Evolutionary conservation across 257 asterid species (phyloP), one percentile per base, ranked within the genome.

Genomic region (Rauvolfia tetraphylla): DNA sequence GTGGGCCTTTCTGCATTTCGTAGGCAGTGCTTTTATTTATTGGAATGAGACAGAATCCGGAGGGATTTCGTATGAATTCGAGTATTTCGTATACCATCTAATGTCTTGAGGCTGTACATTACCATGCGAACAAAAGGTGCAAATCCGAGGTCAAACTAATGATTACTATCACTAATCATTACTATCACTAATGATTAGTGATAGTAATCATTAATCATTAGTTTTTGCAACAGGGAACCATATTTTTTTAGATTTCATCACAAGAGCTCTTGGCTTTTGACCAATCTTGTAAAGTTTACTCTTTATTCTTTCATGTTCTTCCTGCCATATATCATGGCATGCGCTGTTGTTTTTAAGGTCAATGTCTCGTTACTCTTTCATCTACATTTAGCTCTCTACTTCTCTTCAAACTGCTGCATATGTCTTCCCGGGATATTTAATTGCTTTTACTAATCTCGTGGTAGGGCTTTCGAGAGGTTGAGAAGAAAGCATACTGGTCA

Each of bases 401-500:
- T 39, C n/a, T 56, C 48, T 68, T 76, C 49, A 6, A 41, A 58
- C 14, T 74, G 70, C 69, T 58, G 33, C 61, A 23, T 51, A 25
- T 59, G 58, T 25, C 54, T 57, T 54, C 70, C 53, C 13, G 0
- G 3, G 17, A 39, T 53, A 36, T 29, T 57, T 57, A 14, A 27
- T 61, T 72, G n/a, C 27, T 20, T 39, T 53, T 61, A 42, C 79
- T 44, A 62, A 75, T 71, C 80, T 83, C 73, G 46, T 84, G 82
- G 68, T 78, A 80, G 89, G 92, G 78, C 73, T 73, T 91, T 91
- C 82, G 75, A 51, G 73, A 83, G 56, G 81, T 90, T n/a, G 98
- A 93, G 86, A 90, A 89, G 85, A 87, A 84, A 83, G 88, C 88
- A 73, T 87, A 90, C 81, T 93, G 96, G 97, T 92, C 96, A 23